Evolutionary conservation across 73 alveolate genomes (phyloP).

Genomic region (Uronychia setigera): DNA sequence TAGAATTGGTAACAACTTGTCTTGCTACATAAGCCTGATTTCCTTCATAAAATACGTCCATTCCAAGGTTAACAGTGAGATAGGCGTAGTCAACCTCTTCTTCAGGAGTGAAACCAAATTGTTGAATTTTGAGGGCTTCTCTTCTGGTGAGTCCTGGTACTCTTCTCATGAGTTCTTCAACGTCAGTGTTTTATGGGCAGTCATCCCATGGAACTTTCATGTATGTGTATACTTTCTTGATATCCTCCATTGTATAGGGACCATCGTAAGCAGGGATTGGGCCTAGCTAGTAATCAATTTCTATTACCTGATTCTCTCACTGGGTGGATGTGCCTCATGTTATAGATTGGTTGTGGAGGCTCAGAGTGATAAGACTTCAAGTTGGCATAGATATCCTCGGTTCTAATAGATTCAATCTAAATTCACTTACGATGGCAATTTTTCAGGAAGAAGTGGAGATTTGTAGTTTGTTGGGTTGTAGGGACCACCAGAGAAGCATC

Average conservation of each 20-base stretch:
- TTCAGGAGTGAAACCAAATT: constrained; percentile 87
- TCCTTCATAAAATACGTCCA: constrained; percentile 85
- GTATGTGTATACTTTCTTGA: constrained; percentile 68
- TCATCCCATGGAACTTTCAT: constrained; percentile 80
- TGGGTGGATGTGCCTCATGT: constrained; percentile 92
- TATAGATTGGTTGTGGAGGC: constrained; percentile 77
- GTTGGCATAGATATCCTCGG: constrained; percentile 81
- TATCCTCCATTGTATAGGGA: constrained; percentile 92
- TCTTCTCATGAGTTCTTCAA: constrained; percentile 94
- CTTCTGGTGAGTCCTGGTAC: constrained; percentile 94
- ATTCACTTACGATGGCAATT: constrained; percentile 63
- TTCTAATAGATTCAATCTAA: constrained; percentile 5
- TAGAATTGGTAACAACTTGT: constrained; percentile 90
- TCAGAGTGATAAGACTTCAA: constrained; percentile 70
- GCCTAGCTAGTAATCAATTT: constrained; percentile 19
- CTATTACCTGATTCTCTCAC: constrained; percentile 79
- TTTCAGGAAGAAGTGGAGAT: constrained; percentile 69
- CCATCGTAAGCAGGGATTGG: constrained; percentile 95
- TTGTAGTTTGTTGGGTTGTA: constrained; percentile 90
- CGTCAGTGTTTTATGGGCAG: constrained; percentile 76
- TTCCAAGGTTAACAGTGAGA: constrained; percentile 76
- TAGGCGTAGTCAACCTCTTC: constrained; percentile 91
- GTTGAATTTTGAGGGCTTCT: constrained; percentile 82
- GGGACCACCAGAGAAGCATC: constrained; percentile 76
- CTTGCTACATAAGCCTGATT: constrained; percentile 87